Evolutionary conservation across 1,139 yeast genomes (phyloP).

Genomic region (Scheffersomyces cryptocercus): DNA sequence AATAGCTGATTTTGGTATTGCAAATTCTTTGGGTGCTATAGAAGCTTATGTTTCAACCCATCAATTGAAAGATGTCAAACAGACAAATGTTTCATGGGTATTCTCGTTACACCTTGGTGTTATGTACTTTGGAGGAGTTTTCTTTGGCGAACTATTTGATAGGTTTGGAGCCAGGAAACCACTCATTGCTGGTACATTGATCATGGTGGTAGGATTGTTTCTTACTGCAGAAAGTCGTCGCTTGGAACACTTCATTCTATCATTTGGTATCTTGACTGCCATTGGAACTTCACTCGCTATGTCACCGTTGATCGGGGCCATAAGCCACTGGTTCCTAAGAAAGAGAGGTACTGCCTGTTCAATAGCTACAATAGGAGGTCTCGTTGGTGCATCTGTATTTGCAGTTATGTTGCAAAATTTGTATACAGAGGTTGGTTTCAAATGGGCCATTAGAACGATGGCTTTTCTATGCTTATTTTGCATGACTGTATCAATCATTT

Average conservation of each 20-base stretch:
- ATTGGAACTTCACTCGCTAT: conserved; percentile 57
- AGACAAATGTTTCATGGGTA: conserved; percentile 60
- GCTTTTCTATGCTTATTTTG: conserved; percentile 50
- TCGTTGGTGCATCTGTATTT: conserved; percentile 61
- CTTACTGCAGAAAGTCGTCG: conserved; percentile 52
- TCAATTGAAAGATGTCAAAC: conserved; percentile 44
- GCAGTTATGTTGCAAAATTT: conserved; percentile 55
- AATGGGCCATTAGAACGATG: conserved; percentile 61
- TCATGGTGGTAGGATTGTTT: conserved; percentile 51
- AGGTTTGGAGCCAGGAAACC: conserved; percentile 52
- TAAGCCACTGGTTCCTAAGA: conserved; percentile 62
- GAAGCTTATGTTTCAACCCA: conserved; percentile 57
- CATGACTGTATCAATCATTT: conserved; percentile 34
- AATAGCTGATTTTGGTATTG: conserved; percentile 62
- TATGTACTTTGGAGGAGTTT: conserved; percentile 57
- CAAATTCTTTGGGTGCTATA: conserved; percentile 60
- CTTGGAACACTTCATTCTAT: conserved; percentile 60
- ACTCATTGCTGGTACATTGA: conserved; percentile 45
- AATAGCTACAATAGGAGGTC: conserved; percentile 61
- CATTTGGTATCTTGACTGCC: conserved; percentile 59
- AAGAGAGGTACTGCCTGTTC: conserved; percentile 60
- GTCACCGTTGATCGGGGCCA: conserved; percentile 59
- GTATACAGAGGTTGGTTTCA: conserved; percentile 51
- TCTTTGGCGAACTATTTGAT: conserved; percentile 66
- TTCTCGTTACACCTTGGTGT: conserved; percentile 59